Evolutionary conservation across 805 yeast species (phyloP), one percentile per base, ranked within the genome.

Genomic region (Ogataea henricii): DNA sequence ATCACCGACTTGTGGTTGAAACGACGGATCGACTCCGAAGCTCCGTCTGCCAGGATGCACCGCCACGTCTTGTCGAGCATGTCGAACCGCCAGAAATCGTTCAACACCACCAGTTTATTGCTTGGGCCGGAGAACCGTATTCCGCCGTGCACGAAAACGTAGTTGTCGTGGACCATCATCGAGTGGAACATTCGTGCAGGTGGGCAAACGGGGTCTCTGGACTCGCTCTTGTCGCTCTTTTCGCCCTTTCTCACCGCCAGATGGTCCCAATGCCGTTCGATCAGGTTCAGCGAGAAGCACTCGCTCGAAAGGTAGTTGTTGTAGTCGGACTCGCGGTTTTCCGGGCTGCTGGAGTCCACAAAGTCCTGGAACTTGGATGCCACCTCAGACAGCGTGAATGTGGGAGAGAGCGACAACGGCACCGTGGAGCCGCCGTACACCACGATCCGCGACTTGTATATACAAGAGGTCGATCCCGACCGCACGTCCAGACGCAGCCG

Each of bases 81-180:
- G 60, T 83, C 77, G 54, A 83, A 80, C 55, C 76, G 76, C 92
- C 94, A 87, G 21, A 85, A 64, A 55, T 87, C 94, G 56, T 83
- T 83, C 5, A 76, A 62, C 0, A 87, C 79, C 10, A 63, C 59
- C 13, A 76, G 52, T 40, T 70, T 71, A 41, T 69, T 64, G 5
- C 58, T 63, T 35, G 63, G 61, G 29, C 65, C 63, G 37, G 71
- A 68, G 7, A 78, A 66, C 0, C 69, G 63, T 23, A 87, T 60
- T 0, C 95, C 95, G 23, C 95, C 94, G 59, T 76, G 81, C 2
- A 85, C 56, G 60, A 77, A 86, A 2, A 85, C 49, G 37, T 74
- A 71, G 39, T 78, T 74, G 29, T 75, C 77, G 45, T 72, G 65
- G 37, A 75, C 76, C 14, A 77, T 66, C 47, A 85, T 64, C 3